Percentiles rank a stretch among this genome's conserved stretches.
phyloP scores from a whole-genome alignment of 2,329 filamentous ascomycete genomes.

The Thelonectria blattea region DNA sequence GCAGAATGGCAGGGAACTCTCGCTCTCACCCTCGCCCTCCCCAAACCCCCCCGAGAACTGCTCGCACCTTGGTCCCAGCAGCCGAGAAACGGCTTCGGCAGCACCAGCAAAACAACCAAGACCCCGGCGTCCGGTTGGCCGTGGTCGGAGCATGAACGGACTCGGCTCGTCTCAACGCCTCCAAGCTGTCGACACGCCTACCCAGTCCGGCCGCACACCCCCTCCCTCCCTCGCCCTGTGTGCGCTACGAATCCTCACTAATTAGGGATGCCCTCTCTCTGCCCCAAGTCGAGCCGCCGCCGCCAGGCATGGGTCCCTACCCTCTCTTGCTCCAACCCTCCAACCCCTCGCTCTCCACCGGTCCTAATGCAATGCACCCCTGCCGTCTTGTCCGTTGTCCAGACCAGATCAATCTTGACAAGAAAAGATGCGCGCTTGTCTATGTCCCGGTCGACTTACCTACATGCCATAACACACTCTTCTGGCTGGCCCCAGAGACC shows the following conservation, averaged over 20 bases:
- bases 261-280: slow-evolving; percentile 37
- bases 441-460: slow-evolving; percentile 36
- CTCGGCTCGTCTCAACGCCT: slow-evolving; percentile 35
- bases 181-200: slow-evolving; percentile 15
- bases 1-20: background rate
- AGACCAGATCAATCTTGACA: slow-evolving; percentile 41
- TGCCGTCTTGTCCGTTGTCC: slow-evolving; percentile 39
- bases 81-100: slow-evolving; percentile 24
- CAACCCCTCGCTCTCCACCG: slow-evolving; percentile 41
- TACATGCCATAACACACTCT: slow-evolving; percentile 33
- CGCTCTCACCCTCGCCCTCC: slow-evolving; percentile 10
- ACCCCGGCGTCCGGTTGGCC: slow-evolving; percentile 33
- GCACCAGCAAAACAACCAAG: slow-evolving; percentile 28
- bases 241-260: slow-evolving; percentile 20
- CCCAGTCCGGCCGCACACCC: slow-evolving; percentile 24
- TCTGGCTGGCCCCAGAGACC: slow-evolving; percentile 39
- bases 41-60: slow-evolving; percentile 6
- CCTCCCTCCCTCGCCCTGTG: slow-evolving; percentile 31
- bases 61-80: slow-evolving; percentile 14
- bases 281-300: slow-evolving; percentile 41
- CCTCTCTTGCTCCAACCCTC: slow-evolving; percentile 31
- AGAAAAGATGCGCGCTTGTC: slow-evolving; percentile 38
- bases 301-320: slow-evolving; percentile 35
- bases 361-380: slow-evolving; percentile 41
- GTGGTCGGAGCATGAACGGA: slow-evolving; percentile 36